Percentiles rank a stretch among this genome's conserved stretches.
phyloP scores from a whole-genome alignment of 495 filamentous ascomycete species.

The Patellaria atrata region DNA sequence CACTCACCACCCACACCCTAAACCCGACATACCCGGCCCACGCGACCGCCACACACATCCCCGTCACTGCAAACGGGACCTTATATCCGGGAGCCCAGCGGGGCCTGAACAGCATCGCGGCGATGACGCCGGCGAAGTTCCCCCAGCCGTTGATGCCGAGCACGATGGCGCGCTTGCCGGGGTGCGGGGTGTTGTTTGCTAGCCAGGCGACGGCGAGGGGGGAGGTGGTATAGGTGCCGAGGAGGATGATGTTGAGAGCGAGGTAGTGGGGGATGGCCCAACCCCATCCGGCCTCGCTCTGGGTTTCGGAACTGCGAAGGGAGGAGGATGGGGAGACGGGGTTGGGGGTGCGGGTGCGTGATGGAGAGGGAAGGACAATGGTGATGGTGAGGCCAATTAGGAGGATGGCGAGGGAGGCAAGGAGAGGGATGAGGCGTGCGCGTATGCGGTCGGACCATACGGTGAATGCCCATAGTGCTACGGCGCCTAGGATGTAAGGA shows the following conservation, averaged over 20 bases:
- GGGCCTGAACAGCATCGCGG: constrained; percentile 33
- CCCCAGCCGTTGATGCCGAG: constrained; percentile 48
- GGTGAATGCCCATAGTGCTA: constrained; percentile 34
- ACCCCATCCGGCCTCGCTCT: constrained; percentile 16
- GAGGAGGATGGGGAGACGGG: too few species aligned
- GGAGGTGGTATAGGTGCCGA: constrained; percentile 38
- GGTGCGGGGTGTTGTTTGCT: constrained; percentile 37
- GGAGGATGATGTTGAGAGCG: constrained; percentile 38
- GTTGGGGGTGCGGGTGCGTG: too few species aligned
- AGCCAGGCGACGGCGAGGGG: constrained; percentile 46
- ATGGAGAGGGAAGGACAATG: constrained; percentile 26
- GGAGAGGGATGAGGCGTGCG: constrained; percentile 36
- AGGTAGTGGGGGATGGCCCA: constrained; percentile 30
- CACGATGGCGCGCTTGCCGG: constrained; percentile 38
- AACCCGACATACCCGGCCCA: constrained; percentile 31
- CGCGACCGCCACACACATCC: constrained; percentile 28
- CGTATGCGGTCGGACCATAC: constrained; percentile 31
- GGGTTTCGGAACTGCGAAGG: too few species aligned
- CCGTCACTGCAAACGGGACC: constrained; percentile 31
- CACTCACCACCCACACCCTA: constrained; percentile 20
- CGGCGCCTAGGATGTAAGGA: constrained; percentile 38
- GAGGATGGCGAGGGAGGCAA: constrained; percentile 32
- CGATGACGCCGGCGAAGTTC: constrained; percentile 41
- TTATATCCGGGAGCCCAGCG: constrained; percentile 26
- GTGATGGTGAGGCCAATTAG: constrained; percentile 32